Conservation (phyloP, 2,329 filamentous ascomycete genomes). For the Alternaria longipes region DNA sequence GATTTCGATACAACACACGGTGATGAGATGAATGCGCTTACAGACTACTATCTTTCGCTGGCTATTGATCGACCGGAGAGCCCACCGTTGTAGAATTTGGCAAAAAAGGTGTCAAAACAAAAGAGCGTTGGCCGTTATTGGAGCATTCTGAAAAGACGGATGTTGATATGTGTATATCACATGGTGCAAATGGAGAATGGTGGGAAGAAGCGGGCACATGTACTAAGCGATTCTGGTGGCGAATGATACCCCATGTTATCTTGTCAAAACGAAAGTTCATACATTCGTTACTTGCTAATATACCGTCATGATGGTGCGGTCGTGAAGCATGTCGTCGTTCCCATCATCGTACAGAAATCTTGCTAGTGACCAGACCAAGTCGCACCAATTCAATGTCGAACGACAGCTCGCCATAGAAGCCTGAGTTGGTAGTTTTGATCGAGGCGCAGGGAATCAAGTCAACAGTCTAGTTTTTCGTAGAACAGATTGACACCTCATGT, state of each 20-base stretch:
- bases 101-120: background rate
- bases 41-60: conserved; percentile 44
- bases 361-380: background rate
- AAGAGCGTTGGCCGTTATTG: background rate
- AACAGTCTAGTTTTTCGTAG: background rate
- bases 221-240: background rate
- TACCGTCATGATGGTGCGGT: background rate
- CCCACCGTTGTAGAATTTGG: conserved; percentile 22
- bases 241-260: conserved; percentile 2
- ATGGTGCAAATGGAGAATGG: background rate
- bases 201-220: background rate
- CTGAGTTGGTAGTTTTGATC: too few species aligned
- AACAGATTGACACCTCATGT: background rate
- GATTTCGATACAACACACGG: conserved; percentile 35
- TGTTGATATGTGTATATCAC: background rate
- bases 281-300: background rate
- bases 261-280: fast-evolving
- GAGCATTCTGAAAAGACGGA: background rate
- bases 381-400: background rate
- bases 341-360: background rate
- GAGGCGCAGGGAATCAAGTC: background rate
- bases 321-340: background rate
- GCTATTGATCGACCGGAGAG: conserved; percentile 37
- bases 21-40: conserved; percentile 48
- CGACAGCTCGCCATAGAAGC: background rate